Percentiles rank a stretch among this genome's conserved stretches.
These are phyloP conservation scores for Lantana camara DNA, from an alignment of 257 asterid species.

Conservation along the genomic window DNA sequence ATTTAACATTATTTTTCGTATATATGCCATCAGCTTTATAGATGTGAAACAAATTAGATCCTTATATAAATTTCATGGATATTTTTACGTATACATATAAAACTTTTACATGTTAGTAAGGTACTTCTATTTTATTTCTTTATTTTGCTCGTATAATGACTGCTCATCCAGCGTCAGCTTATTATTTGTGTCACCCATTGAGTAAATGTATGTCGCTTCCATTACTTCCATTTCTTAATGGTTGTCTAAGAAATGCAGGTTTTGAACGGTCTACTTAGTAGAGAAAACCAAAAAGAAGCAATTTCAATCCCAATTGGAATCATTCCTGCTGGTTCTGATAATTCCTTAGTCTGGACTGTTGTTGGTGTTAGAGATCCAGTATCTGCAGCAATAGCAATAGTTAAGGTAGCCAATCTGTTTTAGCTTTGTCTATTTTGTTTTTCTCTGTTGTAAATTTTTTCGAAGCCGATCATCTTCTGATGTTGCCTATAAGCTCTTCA, in stretches of 20 bases:
- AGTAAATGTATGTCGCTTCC: constrained; percentile 13
- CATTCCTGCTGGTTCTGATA: constrained; percentile 99
- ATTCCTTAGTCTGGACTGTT: constrained; percentile 97
- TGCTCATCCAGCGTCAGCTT: background rate
- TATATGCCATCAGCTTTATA: too few relatives aligned
- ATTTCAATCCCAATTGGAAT: constrained; percentile 95
- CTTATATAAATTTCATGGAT: too few relatives aligned
- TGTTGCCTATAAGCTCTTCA: too few relatives aligned
- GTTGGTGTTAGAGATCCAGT: constrained; percentile 97
- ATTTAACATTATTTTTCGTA: too few relatives aligned
- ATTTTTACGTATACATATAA: too few relatives aligned
- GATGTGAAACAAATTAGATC: too few relatives aligned
- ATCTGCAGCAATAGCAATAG: constrained; percentile 94
- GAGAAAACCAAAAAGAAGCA: constrained; percentile 94
- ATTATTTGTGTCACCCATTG: constrained; percentile 9
- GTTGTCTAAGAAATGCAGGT: constrained; percentile 57
- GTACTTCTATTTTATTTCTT: too few relatives aligned
- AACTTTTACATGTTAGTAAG: too few relatives aligned
- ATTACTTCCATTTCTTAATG: constrained; percentile 10
- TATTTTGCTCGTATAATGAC: too few relatives aligned
- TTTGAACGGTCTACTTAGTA: constrained; percentile 89
- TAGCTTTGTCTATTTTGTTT: constrained; percentile 8
- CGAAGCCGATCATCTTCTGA: too few relatives aligned
- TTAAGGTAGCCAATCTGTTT: constrained; percentile 58
- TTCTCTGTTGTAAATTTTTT: background rate